Percentiles rank a stretch among this genome's conserved stretches.
Evolutionary conservation across 2,329 filamentous ascomycete species (phyloP).

Genomic region (Neonectria magnoliae): DNA sequence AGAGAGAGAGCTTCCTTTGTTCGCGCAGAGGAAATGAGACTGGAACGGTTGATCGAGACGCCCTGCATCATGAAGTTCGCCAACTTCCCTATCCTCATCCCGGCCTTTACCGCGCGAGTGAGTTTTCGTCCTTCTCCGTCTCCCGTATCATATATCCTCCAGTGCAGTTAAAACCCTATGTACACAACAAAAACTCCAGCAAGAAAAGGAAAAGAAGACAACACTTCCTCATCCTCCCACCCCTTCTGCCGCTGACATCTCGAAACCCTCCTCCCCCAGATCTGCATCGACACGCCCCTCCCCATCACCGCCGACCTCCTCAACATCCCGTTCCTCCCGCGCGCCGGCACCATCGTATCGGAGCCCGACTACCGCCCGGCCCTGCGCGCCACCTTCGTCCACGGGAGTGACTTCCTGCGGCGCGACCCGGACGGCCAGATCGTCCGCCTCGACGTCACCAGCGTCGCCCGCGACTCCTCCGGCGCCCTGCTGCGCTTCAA

Average conservation of each 20-base stretch:
- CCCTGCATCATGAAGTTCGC: constrained; percentile 43
- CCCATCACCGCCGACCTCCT: constrained; percentile 46
- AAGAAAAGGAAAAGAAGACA: no score
- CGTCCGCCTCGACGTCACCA: constrained; percentile 51
- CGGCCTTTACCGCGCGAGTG: constrained; percentile 51
- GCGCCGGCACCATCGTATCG: constrained; percentile 48
- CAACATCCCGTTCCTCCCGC: constrained; percentile 47
- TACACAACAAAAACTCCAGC: no score
- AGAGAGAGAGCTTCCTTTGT: not conserved
- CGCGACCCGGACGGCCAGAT: constrained; percentile 50
- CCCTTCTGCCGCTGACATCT: not conserved
- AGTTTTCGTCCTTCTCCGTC: constrained; percentile 14
- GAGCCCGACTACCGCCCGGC: constrained; percentile 48
- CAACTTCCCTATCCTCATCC: constrained; percentile 50
- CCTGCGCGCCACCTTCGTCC: constrained; percentile 50
- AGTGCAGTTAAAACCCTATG: no score
- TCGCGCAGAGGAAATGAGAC: constrained; percentile 23
- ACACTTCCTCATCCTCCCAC: not conserved
- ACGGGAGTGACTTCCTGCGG: constrained; percentile 53
- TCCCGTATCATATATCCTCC: not conserved
- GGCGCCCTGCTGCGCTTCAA: constrained; percentile 49
- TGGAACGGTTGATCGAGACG: constrained; percentile 1
- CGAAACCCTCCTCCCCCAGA: constrained; percentile 28
- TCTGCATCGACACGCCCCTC: constrained; percentile 48
- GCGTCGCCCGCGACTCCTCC: constrained; percentile 45